These are phyloP conservation scores for Kwoniella europaea DNA, from an alignment of 768 basidiomycete genomes.

Conservation along the genomic window DNA sequence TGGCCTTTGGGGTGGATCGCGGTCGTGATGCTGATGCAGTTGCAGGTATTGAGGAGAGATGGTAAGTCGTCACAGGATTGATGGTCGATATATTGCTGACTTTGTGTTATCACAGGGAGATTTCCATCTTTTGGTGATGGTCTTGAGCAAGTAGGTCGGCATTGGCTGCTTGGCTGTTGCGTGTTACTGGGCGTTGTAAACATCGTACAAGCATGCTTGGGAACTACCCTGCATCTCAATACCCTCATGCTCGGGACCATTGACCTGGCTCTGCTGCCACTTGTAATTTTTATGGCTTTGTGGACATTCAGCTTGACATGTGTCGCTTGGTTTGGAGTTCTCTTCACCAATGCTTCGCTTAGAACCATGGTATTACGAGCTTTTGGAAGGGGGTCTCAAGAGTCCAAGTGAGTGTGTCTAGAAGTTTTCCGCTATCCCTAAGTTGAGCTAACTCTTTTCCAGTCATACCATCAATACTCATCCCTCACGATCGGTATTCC, in stretches of 20 bases:
- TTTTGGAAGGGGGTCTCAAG: not conserved
- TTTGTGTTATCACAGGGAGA: not conserved
- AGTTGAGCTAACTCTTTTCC: not conserved
- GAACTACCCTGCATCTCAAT: not conserved
- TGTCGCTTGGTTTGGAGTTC: not conserved
- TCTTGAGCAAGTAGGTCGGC: slow-evolving; percentile 9
- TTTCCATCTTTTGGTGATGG: slow-evolving; percentile 32
- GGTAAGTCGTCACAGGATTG: slow-evolving; percentile 14
- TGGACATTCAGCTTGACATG: slow-evolving; percentile 17
- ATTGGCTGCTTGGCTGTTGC: slow-evolving; percentile 61
- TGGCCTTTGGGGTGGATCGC: slow-evolving; percentile 69
- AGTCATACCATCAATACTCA: not conserved
- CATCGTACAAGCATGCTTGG: not conserved
- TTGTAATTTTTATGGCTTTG: slow-evolving; percentile 12
- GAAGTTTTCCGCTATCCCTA: too few species aligned
- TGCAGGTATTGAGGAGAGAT: not conserved
- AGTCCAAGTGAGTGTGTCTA: not conserved
- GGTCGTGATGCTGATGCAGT: not conserved
- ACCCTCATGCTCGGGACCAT: slow-evolving; percentile 8
- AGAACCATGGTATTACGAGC: not conserved
- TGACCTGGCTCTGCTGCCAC: slow-evolving; percentile 5
- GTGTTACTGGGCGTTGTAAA: slow-evolving; percentile 51
- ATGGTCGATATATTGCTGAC: not conserved
- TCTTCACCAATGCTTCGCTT: not conserved
- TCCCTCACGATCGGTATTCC: slow-evolving; percentile 57